phyloP scores from a whole-genome alignment of 805 yeast genomes.

The Metschnikowia santaceciliae region DNA sequence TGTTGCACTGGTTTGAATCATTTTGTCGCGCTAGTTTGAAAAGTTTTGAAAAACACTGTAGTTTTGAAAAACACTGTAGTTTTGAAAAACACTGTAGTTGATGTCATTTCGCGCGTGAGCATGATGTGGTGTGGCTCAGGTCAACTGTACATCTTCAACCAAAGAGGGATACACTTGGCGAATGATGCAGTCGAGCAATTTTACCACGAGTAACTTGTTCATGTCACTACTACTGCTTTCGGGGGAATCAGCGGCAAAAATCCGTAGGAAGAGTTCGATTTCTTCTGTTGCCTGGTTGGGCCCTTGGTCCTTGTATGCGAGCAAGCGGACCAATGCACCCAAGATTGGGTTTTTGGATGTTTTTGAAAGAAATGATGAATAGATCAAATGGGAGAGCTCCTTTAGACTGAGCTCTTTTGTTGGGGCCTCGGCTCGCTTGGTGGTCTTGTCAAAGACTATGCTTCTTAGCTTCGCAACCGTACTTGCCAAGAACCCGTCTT shows the following conservation, averaged over 20 bases:
- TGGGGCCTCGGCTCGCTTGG: neutral
- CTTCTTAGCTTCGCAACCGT: slow-evolving; percentile 14
- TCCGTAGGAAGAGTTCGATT: slow-evolving; percentile 12
- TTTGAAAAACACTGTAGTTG: too few species aligned
- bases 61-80: too few species aligned
- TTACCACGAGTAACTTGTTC: slow-evolving; percentile 22
- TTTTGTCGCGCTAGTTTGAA: too few species aligned
- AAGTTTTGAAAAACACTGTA: too few species aligned
- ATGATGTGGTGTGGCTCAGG: neutral
- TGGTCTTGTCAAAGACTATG: slow-evolving; percentile 12
- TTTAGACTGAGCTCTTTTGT: neutral
- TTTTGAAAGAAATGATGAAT: neutral
- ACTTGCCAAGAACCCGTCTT: slow-evolving; percentile 12
- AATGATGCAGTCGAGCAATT: slow-evolving; percentile 22
- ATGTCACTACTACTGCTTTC: slow-evolving; percentile 10
- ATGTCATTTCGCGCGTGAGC: neutral
- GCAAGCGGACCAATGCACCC: slow-evolving; percentile 7
- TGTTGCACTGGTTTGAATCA: too few species aligned
- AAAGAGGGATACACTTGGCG: slow-evolving; percentile 24
- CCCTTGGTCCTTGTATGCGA: slow-evolving; percentile 15
- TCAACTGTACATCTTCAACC: neutral
- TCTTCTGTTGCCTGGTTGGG: slow-evolving; percentile 14
- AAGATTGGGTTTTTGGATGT: neutral
- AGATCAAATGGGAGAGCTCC: slow-evolving; percentile 3
- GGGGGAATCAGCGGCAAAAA: slow-evolving; percentile 14